Base-by-base conservation (phyloP, 345 rosid species). In the Acer saccharum region DNA sequence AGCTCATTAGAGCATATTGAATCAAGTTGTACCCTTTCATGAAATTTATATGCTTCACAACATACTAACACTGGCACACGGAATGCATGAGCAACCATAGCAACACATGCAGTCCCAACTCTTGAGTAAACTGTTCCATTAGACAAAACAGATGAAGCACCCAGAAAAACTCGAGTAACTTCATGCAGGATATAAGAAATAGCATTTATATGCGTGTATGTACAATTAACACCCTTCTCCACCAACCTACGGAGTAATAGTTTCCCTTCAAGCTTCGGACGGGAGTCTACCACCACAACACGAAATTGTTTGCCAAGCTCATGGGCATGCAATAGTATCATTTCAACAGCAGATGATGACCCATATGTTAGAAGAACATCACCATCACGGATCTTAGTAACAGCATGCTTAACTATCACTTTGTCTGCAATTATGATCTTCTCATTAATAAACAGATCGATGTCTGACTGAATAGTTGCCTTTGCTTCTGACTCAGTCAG, bases 281-380 rank as follows among this genome's bases (percentile, higher is more conserved):
- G 93, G 46, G 98, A 94, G 84, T 96, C 99, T 41, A 92, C 95
- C 48, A 96, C 86, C 77, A 96, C 92, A 68, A 96, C 94, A 16
- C 95, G 95, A 76, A 94, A 96, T 79, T 89, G 87, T 78, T 89
- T 96, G 48, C 88, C 89, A 25, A 91, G 92, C 69, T 96, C 99
- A 80, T 94, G 93, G 72, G 99, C 98, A 70, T 87, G 90, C 82
- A 89, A 73, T 9, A 96, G 83, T 75, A 96, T 86, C 99, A 96
- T 90, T 80, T 96, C 98, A 84, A 94, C 96, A 1, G 91, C 94
- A 83, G 91, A 85, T 7, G 98, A 82, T n/a, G 97, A 91, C 70
- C 98, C 97, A 77, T 87, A 96, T 35, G 93, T 91, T n/a, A 96
- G 88, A 84, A 96, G 98, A 71, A 96, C 97, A 82, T 96, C 99